Base-by-base conservation (phyloP, 257 asterid genomes). In the Marsdenia floribunda region DNA sequence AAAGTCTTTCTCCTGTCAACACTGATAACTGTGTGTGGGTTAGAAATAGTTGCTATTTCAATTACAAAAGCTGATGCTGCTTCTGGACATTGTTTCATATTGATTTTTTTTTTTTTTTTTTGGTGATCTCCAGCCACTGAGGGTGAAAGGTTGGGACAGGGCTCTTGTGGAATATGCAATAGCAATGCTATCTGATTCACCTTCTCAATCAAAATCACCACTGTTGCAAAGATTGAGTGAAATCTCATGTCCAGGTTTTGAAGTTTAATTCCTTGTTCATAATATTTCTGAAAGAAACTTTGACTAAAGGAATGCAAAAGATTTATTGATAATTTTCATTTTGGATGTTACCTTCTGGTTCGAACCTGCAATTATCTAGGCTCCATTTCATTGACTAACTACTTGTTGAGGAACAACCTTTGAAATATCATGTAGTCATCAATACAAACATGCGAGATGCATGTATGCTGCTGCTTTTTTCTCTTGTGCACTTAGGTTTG, bases 121-220 rank as follows among this genome's bases (percentile, higher is more conserved):
- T 29, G 33, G 49, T 47, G 50, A 68, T 76, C 53, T 82, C 77
- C 89, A 94, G 99, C 96, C 98, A 5, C 75, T 94, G 80, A 90
- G 82, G 83, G 88, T 90, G 71, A 94, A 92, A 82, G 97, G 90
- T 80, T 94, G 99, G 99, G 99, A 94, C 76, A 87, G 54, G 82
- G 99, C 98, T 73, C 89, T 94, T 42, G 90, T 76, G 68, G 99
- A 94, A 73, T 87, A 80, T 88, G 87, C 96, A 4, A 75, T 90
- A 46, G 96, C 97, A 10, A 70, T 90, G 96, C 85, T 94, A 46
- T 81, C 97, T 65, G 93, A 88, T 81, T 68, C 91, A 35, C 65
- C 84, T 19, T 85, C 96, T 74, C 77, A 80, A 65, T 59, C 80
- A 71, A 88, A 91, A 80, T 86, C 80, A 54, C 92, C 96, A 38